These are phyloP conservation scores for Tricholoma terreum DNA, from an alignment of 768 basidiomycete genomes.

Conservation along the genomic window DNA sequence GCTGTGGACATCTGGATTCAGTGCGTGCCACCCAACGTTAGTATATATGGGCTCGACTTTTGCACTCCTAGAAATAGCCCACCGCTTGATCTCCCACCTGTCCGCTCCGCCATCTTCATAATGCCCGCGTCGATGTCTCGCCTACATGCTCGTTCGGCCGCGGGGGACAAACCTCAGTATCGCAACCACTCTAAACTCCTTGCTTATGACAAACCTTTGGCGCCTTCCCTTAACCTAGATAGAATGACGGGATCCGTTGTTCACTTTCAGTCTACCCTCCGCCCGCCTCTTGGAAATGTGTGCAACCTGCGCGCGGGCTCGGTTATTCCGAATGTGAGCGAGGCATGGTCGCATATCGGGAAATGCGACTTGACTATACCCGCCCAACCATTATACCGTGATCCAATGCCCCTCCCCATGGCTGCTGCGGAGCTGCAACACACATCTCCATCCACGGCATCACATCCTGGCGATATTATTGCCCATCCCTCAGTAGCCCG, in stretches of 20 bases:
- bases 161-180: neutral
- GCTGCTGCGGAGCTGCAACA: neutral
- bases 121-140: neutral
- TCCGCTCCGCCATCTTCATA: neutral
- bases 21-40: neutral
- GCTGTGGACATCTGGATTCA: slow-evolving; percentile 1
- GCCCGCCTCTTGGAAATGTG: neutral
- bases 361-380: neutral
- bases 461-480: neutral
- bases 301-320: neutral
- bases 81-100: neutral
- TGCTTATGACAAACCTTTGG: neutral
- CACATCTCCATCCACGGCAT: neutral
- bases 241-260: neutral
- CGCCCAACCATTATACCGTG: neutral
- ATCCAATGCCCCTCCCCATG: neutral
- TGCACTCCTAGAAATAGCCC: neutral
- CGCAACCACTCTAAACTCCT: neutral
- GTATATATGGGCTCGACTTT: neutral
- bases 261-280: neutral
- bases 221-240: neutral
- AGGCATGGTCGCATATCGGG: neutral
- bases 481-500: neutral
- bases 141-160: neutral
- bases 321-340: neutral